Percentiles rank a stretch among this genome's conserved stretches.
These are phyloP conservation scores for Apiospora marii DNA, from an alignment of 2,329 filamentous ascomycete species.

Conservation along the genomic window DNA sequence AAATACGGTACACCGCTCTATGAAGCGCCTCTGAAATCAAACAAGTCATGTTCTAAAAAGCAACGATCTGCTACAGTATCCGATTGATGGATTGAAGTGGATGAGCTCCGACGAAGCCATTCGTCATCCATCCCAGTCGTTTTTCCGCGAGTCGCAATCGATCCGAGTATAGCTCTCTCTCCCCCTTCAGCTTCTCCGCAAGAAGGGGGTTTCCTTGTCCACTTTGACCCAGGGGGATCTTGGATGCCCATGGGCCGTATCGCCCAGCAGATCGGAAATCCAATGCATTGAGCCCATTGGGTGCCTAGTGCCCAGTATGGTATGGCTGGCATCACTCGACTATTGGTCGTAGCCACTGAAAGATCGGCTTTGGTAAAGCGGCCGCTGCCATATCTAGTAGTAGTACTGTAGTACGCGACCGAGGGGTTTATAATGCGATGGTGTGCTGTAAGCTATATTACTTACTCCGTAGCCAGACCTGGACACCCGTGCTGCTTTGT, in stretches of 20 bases:
- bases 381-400: neutral
- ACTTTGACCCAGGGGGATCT: neutral
- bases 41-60: neutral
- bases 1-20: neutral
- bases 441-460: neutral
- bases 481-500: neutral
- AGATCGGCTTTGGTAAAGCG: neutral
- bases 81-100: conserved; percentile 6
- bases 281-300: conserved; percentile 6
- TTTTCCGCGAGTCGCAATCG: conserved; percentile 4
- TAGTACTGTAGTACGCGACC: neutral
- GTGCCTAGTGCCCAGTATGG: conserved; percentile 1
- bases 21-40: neutral
- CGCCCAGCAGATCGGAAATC: conserved; percentile 3
- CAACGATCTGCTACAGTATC: neutral
- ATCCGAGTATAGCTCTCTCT: neutral
- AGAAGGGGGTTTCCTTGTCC: conserved; percentile 1
- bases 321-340: neutral
- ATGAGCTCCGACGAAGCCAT: neutral
- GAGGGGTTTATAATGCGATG: neutral
- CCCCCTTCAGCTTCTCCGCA: neutral
- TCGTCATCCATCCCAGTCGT: neutral
- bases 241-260: conserved; percentile 12
- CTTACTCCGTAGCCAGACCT: neutral
- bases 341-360: neutral